Conservation (phyloP, 805 yeast species). For the Yueomyces sinensis region DNA sequence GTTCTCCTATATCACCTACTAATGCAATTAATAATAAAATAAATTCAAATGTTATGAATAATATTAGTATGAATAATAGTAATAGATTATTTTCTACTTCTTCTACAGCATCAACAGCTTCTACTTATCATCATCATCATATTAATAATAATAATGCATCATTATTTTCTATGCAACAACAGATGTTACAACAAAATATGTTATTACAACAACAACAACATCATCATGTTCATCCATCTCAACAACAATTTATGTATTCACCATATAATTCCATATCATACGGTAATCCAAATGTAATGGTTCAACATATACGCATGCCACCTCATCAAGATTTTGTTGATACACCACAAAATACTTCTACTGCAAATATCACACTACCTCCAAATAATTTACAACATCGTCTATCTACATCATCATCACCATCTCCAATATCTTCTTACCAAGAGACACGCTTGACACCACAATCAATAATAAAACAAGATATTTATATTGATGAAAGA, state of each 20-base stretch:
- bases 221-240: not conserved
- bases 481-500: conserved; percentile 60
- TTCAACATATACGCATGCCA: too few relatives aligned
- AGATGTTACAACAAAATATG: not conserved
- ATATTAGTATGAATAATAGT: not conserved
- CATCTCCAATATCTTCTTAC: not conserved
- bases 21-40: not conserved
- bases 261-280: not conserved
- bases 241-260: not conserved
- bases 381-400: not conserved
- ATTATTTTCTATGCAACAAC: not conserved
- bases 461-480: conserved; percentile 38
- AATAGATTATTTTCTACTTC: not conserved
- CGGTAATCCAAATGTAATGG: not conserved
- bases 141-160: not conserved
- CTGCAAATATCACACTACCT: not conserved
- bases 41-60: too few relatives aligned
- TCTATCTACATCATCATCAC: not conserved
- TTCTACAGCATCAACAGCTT: too few relatives aligned
- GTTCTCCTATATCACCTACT: not conserved
- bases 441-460: too few relatives aligned
- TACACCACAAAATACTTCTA: not conserved
- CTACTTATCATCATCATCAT: too few relatives aligned
- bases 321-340: too few relatives aligned
- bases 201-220: not conserved